phyloP scores from a whole-genome alignment of 202 grass and related monocot genomes.

The Schoenoplectus tabernaemontani region DNA sequence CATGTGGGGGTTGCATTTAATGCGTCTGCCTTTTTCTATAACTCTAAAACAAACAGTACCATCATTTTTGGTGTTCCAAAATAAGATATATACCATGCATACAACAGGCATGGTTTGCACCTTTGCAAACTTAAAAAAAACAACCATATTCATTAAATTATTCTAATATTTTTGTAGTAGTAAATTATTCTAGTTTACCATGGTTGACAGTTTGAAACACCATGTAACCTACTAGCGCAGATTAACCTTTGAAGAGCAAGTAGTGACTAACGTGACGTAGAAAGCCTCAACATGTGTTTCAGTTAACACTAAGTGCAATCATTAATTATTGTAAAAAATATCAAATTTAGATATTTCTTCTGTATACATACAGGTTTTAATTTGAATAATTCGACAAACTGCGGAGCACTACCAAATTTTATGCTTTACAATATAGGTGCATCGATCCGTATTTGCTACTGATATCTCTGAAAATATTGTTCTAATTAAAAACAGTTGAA shows the following conservation, averaged over 20 bases:
- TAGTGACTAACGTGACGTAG: background rate
- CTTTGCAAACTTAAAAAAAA: background rate
- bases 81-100: background rate
- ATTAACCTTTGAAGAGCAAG: background rate
- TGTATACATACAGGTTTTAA: background rate
- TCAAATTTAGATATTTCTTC: background rate
- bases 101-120: background rate
- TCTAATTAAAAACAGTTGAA: background rate
- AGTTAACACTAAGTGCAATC: background rate
- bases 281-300: background rate
- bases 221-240: background rate
- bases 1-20: constrained; percentile 9
- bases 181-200: background rate
- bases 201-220: background rate
- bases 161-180: too few relatives aligned
- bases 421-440: too few relatives aligned
- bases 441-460: background rate
- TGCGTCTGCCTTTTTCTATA: background rate
- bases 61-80: background rate
- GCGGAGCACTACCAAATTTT: background rate
- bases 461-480: background rate
- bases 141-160: background rate
- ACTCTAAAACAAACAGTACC: constrained; percentile 12
- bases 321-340: background rate
- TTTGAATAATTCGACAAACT: background rate